Conservation (phyloP, 2,329 filamentous ascomycete genomes). For the Chrysoporthe deuterocubensis region DNA sequence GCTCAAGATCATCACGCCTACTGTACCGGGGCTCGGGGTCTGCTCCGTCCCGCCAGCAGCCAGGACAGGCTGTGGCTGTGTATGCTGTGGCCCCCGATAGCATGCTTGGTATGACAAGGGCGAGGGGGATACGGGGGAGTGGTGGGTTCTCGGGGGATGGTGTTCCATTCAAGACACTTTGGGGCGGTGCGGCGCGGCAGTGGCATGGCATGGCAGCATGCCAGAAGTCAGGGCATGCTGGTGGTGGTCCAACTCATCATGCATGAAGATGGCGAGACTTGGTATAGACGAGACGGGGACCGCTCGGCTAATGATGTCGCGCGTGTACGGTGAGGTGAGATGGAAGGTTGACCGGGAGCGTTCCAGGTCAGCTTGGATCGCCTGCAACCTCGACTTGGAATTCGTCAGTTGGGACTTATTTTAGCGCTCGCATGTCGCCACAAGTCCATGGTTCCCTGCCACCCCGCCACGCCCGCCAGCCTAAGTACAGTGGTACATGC, state of each 20-base stretch:
- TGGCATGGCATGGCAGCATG: conserved; percentile 21
- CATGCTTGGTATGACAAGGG: no score
- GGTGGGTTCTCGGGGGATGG: no score
- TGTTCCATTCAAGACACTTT: no score
- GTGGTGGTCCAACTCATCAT: conserved; percentile 40
- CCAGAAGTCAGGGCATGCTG: background rate
- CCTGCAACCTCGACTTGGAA: conserved; percentile 4
- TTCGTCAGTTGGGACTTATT: background rate
- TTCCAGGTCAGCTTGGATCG: conserved; percentile 11
- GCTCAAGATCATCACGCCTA: background rate
- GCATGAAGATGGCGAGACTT: conserved; percentile 41
- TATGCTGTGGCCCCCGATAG: no score
- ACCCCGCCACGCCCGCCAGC: no score
- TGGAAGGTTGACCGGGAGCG: background rate
- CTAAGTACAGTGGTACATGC: no score
- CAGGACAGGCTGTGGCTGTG: background rate
- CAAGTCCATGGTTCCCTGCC: no score
- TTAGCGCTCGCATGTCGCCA: conserved; percentile 5
- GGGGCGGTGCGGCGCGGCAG: background rate
- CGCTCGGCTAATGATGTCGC: conserved; percentile 12
- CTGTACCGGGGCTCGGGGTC: background rate
- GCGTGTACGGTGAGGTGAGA: conserved; percentile 1
- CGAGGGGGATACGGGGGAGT: no score
- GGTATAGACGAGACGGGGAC: conserved; percentile 8
- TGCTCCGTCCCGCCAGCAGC: background rate